Conservation (phyloP, 192 early-diverging fungal species). For the Bifiguratus adelaidae region DNA sequence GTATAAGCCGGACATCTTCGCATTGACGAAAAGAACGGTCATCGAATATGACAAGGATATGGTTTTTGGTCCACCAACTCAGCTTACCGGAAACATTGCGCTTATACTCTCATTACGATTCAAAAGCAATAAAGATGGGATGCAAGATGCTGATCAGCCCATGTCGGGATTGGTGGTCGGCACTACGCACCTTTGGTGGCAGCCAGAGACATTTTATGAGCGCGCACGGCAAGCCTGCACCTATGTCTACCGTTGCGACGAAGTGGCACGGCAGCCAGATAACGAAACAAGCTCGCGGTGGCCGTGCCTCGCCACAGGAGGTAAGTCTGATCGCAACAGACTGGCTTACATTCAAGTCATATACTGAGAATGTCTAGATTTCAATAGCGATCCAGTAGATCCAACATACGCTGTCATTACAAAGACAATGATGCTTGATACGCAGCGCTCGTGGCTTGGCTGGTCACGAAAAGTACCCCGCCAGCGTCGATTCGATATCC, state of each 20-base stretch:
- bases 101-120: slow-evolving; percentile 7
- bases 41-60: slow-evolving; percentile 18
- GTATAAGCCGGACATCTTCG: slow-evolving; percentile 5
- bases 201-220: slow-evolving; percentile 19
- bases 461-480: too few species aligned
- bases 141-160: not conserved
- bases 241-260: slow-evolving; percentile 1
- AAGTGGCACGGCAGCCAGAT: not conserved
- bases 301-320: slow-evolving; percentile 7
- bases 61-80: slow-evolving; percentile 1
- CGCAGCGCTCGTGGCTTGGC: too few species aligned
- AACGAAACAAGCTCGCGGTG: slow-evolving; percentile 1
- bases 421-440: not conserved
- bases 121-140: not conserved
- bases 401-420: not conserved
- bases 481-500: too few species aligned
- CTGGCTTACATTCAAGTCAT: not conserved
- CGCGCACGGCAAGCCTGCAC: slow-evolving; percentile 11
- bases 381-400: not conserved
- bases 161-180: slow-evolving; percentile 12
- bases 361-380: slow-evolving; percentile 3
- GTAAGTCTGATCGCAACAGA: not conserved
- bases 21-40: not conserved
- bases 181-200: slow-evolving; percentile 25
- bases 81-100: slow-evolving; percentile 18